Evolutionary conservation across 257 asterid genomes (phyloP), one percentile per base, ranked within the genome.

Genomic region (Solanum stenotomum): DNA sequence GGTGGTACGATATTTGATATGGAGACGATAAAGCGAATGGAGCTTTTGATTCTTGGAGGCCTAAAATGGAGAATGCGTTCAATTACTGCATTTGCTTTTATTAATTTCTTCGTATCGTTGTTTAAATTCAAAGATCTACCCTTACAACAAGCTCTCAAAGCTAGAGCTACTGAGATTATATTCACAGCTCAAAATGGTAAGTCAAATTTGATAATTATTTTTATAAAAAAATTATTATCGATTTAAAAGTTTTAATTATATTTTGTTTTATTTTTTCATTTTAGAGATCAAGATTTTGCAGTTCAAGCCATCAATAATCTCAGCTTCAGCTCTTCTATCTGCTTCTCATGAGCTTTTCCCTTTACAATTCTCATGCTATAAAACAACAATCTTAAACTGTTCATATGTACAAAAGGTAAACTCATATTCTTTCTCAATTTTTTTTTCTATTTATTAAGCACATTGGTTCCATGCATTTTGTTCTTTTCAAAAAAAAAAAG

Each of bases 31-130:
- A 90, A 91, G 87, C 88, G 94, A 89, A 95, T 93, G 98, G 98
- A 95, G 87, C 85, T 93, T 88, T 84, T 93, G 71, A 92, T 95
- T 18, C 96, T 95, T 33, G 96, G 94, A 40, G 93, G 94, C 85
- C 92, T 95, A 3, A 88, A 93, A 88, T 95, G 98, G 98, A 44
- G 98, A 89, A 93, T 93, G 98, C 92, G 95, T 23, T 95, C 98
- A 5, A 90, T 93, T 8, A 94, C 89, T 85, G 95, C 98, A 0
- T 94, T 95, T 29, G 92, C 91, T 1, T 95, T 94, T 59, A 20
- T 87, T 44, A 89, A 88, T 87, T 93, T 89, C 90, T 94, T 93
- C 90, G 85, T 94, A 88, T 65, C 92, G 0, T 88, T 91, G 61
- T 93, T 94, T 89, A 77, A 88, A 37, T 89, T 89, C 68, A 84